Evolutionary conservation across 768 basidiomycete species (phyloP).

Genomic region (Boletus tomentosulus): DNA sequence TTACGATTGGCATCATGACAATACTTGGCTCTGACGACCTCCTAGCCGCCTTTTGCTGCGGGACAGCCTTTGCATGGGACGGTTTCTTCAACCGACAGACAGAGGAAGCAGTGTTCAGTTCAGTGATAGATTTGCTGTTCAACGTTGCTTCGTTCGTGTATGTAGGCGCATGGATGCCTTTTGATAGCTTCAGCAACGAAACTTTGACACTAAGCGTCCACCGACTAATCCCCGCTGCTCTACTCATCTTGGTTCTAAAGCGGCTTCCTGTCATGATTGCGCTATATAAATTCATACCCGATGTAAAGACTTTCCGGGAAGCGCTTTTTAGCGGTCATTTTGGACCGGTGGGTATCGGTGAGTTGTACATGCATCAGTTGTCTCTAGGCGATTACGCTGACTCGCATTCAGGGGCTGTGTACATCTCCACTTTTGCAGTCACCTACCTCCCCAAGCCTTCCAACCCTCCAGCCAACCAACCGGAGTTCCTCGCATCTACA

Average conservation of each 20-base stretch:
- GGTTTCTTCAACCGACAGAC: constrained; percentile 92
- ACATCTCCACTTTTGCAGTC: constrained; percentile 83
- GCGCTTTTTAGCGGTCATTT: constrained; percentile 95
- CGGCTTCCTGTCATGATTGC: constrained; percentile 81
- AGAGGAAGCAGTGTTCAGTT: constrained; percentile 92
- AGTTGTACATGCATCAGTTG: constrained; percentile 9
- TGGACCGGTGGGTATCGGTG: constrained; percentile 80
- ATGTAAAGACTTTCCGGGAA: constrained; percentile 91
- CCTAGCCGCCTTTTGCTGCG: constrained; percentile 91
- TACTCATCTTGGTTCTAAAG: constrained; percentile 77
- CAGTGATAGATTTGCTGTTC: constrained; percentile 94
- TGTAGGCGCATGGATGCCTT: constrained; percentile 98
- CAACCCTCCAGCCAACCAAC: constrained; percentile 49
- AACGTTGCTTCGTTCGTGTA: constrained; percentile 95
- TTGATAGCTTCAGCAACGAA: constrained; percentile 66
- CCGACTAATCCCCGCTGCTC: constrained; percentile 78
- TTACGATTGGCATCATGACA: constrained; percentile 80
- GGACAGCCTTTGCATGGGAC: constrained; percentile 96
- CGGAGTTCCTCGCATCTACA: constrained; percentile 60
- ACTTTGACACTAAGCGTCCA: constrained; percentile 71
- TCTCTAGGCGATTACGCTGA: constrained; percentile 1
- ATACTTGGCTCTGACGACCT: constrained; percentile 92
- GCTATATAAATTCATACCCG: constrained; percentile 90
- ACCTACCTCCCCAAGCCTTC: constrained; percentile 48
- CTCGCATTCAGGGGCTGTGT: constrained; percentile 64